phyloP scores from a whole-genome alignment of 2,329 filamentous ascomycete genomes.

The Akanthomyces uredinophilus region DNA sequence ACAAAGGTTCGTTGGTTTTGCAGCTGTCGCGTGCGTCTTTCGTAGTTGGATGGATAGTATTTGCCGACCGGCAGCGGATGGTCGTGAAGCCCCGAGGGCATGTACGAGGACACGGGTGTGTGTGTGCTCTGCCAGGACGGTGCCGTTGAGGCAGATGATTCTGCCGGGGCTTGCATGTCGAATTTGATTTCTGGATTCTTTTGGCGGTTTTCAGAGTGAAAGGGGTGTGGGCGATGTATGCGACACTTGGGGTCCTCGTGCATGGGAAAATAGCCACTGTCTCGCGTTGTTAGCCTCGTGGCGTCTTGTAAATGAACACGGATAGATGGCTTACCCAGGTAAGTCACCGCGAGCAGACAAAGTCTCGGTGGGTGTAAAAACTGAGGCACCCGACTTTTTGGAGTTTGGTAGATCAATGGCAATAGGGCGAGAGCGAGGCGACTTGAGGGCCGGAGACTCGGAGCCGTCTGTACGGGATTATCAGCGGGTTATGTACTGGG shows the following conservation, averaged over 20 bases:
- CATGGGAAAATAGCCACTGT: constrained; percentile 55
- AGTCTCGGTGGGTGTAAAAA: constrained; percentile 42
- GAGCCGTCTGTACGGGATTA: constrained; percentile 7
- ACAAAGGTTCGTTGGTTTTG: constrained; percentile 21
- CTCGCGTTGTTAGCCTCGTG: constrained; percentile 5
- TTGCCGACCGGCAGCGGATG: constrained; percentile 52
- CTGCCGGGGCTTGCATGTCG: constrained; percentile 6
- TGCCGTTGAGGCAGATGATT: not conserved
- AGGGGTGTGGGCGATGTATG: constrained; percentile 47
- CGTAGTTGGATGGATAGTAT: constrained; percentile 60
- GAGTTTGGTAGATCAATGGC: constrained; percentile 45
- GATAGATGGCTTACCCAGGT: constrained; percentile 44
- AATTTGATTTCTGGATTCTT: constrained; percentile 4
- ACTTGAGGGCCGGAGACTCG: constrained; percentile 20
- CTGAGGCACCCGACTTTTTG: constrained; percentile 35
- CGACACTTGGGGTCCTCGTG: constrained; percentile 50
- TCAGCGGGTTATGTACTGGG: constrained; percentile 6
- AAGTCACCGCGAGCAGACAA: constrained; percentile 55
- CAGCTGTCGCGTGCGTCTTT: constrained; percentile 32
- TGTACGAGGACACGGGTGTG: constrained; percentile 46
- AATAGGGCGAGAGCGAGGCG: constrained; percentile 42
- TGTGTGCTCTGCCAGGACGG: constrained; percentile 23
- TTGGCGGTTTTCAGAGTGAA: constrained; percentile 38
- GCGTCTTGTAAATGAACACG: not conserved
- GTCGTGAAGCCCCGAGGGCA: constrained; percentile 44